phyloP scores from a whole-genome alignment of 2,329 filamentous ascomycete genomes.

The Aspergillus puulaauensis region DNA sequence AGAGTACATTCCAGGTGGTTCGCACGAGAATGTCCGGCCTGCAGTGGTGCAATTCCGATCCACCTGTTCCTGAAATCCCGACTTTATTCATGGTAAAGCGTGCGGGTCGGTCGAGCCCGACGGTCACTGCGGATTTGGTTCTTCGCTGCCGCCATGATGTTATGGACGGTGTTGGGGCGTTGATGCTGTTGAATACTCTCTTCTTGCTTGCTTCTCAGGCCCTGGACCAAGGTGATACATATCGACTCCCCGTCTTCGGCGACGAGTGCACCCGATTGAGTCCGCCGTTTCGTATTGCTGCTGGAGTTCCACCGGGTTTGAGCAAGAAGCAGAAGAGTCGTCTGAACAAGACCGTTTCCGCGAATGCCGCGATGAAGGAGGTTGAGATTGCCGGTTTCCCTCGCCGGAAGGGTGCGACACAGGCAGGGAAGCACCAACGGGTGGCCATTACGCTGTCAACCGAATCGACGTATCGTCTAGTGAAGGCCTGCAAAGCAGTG shows the following conservation, averaged over 20 bases:
- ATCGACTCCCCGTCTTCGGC: constrained; percentile 13
- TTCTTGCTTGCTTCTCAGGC: constrained; percentile 16
- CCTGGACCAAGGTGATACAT: constrained; percentile 6
- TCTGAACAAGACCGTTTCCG: constrained; percentile 9
- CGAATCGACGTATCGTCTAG: constrained; percentile 13
- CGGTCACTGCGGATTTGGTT: constrained; percentile 16
- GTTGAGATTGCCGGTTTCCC: constrained; percentile 22
- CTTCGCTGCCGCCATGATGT: constrained; percentile 24
- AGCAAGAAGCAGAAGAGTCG: constrained; percentile 8
- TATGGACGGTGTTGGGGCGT: constrained; percentile 23
- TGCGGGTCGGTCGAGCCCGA: background rate
- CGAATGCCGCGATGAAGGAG: constrained; percentile 14
- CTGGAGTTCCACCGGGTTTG: constrained; percentile 15
- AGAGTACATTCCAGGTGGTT: constrained; percentile 18
- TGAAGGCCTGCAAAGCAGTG: constrained; percentile 15
- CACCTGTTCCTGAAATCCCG: constrained; percentile 21
- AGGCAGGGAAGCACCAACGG: constrained; percentile 23
- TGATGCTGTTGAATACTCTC: constrained; percentile 23
- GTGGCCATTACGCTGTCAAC: constrained; percentile 14
- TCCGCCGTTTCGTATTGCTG: constrained; percentile 22
- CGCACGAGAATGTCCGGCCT: constrained; percentile 13
- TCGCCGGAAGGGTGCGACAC: constrained; percentile 3
- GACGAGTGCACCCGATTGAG: constrained; percentile 23
- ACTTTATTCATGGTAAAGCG: constrained; percentile 24
- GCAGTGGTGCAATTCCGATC: constrained; percentile 28